Conservation (phyloP, 106 monocot genomes). For the Phalaenopsis equestris region DNA sequence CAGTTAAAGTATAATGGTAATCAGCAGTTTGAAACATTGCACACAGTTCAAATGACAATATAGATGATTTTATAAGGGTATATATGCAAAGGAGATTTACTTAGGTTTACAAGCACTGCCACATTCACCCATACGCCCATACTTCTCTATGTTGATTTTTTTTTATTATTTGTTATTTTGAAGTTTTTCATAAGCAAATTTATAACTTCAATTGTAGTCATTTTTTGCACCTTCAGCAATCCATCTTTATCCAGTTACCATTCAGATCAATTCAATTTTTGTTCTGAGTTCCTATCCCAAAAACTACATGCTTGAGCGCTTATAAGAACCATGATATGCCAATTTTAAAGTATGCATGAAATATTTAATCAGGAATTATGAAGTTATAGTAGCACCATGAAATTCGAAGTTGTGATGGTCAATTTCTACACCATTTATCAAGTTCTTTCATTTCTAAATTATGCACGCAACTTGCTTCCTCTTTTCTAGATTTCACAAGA, state of each 20-base stretch:
- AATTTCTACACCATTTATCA: not conserved
- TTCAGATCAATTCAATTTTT: not conserved
- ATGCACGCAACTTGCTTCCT: not conserved
- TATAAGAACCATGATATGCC: not conserved
- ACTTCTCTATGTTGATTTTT: not conserved
- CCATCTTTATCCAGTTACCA: not conserved
- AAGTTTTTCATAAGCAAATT: not conserved
- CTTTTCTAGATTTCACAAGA: conserved; percentile 70
- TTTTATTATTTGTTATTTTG: not conserved
- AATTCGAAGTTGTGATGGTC: not conserved
- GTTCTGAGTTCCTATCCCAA: not conserved
- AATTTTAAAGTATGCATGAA: not conserved
- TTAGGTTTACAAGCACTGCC: not conserved
- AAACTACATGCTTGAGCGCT: not conserved
- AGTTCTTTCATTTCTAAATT: not conserved
- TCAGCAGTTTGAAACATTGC: not conserved
- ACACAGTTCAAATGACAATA: not conserved
- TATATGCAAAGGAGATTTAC: not conserved
- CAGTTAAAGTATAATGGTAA: not conserved
- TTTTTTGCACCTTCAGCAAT: not conserved
- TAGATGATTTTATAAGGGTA: not conserved
- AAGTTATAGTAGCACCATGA: not conserved
- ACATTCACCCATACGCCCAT: not conserved
- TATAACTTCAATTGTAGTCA: not conserved
- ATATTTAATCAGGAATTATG: not conserved